These are phyloP conservation scores for Myxozyma monticola DNA, from an alignment of 805 yeast genomes.

Conservation along the genomic window DNA sequence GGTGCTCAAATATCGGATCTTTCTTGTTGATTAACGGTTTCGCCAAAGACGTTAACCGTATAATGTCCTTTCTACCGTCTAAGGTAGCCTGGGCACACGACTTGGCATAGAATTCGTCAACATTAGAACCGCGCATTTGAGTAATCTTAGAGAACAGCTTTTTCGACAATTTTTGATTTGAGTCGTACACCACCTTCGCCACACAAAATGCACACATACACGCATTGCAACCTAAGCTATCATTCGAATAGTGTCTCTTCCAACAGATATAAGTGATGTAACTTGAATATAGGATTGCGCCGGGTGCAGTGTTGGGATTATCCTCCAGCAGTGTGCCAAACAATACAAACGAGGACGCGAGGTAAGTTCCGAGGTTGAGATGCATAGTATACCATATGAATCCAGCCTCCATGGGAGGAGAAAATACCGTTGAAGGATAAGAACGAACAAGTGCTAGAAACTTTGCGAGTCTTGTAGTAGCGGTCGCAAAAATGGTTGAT, in stretches of 20 bases:
- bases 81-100: slow-evolving; percentile 1
- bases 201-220: slow-evolving; percentile 17
- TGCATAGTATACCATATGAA: slow-evolving; percentile 32
- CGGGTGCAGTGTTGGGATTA: neutral
- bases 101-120: slow-evolving; percentile 8
- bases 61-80: slow-evolving; percentile 3
- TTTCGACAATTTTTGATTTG: neutral
- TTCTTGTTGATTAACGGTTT: too few species aligned
- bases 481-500: slow-evolving; percentile 5
- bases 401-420: slow-evolving; percentile 31
- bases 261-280: neutral
- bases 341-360: neutral
- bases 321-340: slow-evolving; percentile 11
- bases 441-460: slow-evolving; percentile 14
- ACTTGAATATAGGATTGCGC: neutral
- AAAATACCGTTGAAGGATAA: slow-evolving; percentile 3
- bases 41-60: too few species aligned
- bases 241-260: neutral
- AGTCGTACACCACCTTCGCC: neutral
- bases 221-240: slow-evolving; percentile 4
- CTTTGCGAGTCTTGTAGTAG: slow-evolving; percentile 10
- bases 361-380: slow-evolving; percentile 16
- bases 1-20: neutral
- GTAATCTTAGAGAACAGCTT: neutral
- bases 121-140: neutral